Evolutionary conservation across 495 filamentous ascomycete species (phyloP).

Genomic region (Cercophora newfieldiana): DNA sequence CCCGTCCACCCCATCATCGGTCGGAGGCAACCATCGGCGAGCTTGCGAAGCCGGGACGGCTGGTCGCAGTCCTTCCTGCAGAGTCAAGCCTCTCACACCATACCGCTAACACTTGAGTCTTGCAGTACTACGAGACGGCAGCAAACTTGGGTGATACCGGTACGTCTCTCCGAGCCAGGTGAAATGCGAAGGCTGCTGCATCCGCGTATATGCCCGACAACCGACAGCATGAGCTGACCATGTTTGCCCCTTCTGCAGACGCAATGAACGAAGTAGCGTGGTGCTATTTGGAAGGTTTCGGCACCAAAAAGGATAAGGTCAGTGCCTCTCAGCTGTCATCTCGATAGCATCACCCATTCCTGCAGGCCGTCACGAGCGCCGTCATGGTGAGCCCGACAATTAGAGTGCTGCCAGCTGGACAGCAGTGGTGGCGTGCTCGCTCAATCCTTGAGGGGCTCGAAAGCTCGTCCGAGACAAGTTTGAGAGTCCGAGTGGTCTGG

Average conservation of each 20-base stretch:
- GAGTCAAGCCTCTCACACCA: background rate
- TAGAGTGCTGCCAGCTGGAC: conserved; percentile 16
- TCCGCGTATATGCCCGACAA: background rate
- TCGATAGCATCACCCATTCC: background rate
- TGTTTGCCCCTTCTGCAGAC: conserved; percentile 50
- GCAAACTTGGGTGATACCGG: conserved; percentile 90
- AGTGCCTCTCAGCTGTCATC: conserved; percentile 38
- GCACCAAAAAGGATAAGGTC: conserved; percentile 96
- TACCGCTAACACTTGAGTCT: conserved; percentile 23
- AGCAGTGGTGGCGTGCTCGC: conserved; percentile 13
- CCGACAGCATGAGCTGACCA: conserved; percentile 23
- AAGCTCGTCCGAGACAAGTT: background rate
- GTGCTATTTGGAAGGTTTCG: conserved; percentile 95
- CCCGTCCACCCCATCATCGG: background rate
- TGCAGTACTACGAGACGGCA: conserved; percentile 93
- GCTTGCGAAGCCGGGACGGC: background rate
- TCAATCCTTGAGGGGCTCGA: background rate
- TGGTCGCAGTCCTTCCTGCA: conserved; percentile 17
- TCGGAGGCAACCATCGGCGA: background rate
- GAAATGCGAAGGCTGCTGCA: background rate
- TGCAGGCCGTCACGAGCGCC: conserved; percentile 14
- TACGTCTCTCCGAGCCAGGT: conserved; percentile 30
- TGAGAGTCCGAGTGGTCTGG: background rate
- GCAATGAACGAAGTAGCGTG: conserved; percentile 96
- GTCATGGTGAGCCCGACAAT: background rate